Evolutionary conservation across 1,139 yeast genomes (phyloP), one percentile per base, ranked within the genome.

Genomic region (Lodderomyces orthopsilosis): DNA sequence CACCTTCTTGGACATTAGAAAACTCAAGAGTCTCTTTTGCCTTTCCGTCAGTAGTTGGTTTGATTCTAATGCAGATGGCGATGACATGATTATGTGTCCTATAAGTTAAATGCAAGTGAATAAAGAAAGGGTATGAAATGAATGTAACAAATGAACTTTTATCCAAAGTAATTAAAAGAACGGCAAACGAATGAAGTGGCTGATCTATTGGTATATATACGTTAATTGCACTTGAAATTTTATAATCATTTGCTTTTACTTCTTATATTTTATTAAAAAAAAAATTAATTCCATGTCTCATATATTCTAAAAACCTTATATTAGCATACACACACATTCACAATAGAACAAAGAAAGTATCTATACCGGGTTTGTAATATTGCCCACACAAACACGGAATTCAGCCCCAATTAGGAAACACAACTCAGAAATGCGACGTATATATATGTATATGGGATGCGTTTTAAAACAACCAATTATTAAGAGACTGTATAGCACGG

Each of bases 11-110:
- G 66, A 56, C 14, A 71, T 51, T 40, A 63, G 47, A 41, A 56
- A 61, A 46, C 64, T 59, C 39, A 64, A 59, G 41, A 65, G 55
- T 35, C 73, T 58, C 46, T 55, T 57, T 46, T 67, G 75, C 30
- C 55, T 60, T 37, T 49, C 49, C 33, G 49, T 36, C 27, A 38
- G 30, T 21, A 42, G 45, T 33, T 46, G 50, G 39, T 43, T 30
- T 14, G 34, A 30, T 13, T 30, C 34, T 30, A 30, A 30, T 13
- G 34, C 34, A 30, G 34, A 30, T 30, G 34, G 19, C 19, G 34
- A 30, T 15, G 34, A 7, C 35, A 23, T 30, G n/a, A 30, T 15
- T 13, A 28, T 14, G 32, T 13, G 32, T n/a, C 9, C n/a, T n/a
- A n/a, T 13, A 10, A 10, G 32, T 9, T 4, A 13, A 14, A 17